Base-by-base conservation (phyloP, 179 eudicot genomes). In the Beta macrorhiza region DNA sequence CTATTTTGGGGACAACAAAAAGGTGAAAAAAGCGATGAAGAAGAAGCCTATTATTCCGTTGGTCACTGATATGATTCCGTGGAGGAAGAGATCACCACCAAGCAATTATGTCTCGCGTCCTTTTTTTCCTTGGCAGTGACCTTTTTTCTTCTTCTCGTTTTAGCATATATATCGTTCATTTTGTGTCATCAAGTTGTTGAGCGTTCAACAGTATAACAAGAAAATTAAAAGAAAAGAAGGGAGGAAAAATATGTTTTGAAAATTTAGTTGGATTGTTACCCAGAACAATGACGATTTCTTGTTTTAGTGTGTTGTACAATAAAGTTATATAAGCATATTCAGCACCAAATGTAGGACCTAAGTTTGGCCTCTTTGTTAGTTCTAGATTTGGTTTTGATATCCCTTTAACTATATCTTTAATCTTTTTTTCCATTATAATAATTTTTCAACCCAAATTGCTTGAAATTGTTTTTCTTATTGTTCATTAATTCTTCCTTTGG, bases 1-100 rank as follows among this genome's bases (percentile, higher is more conserved):
- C 20, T 85, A 82, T 37, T 81, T 79, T 49, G 61, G 61, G 44
- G 56, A 77, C 29, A 81, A 59, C 11, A 78, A 81, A 45, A 68
- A 37, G 52, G 15, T 29, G 11, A 81, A 57, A 20, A 76, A 76
- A 57, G 19, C 7, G 56, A 82, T 75, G 82, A 87, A 87, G 83
- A 83, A 83, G 83, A 85, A 87, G 80, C 90, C 90, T 37, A 77
- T 87, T 58, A 76, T 79, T 81, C 90, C 90, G 72, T 64, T 87
- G 83, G 79, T 87, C 0, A 85, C 85, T 32, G 88, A 85, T 78
- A 67, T 87, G 5, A 81, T 79, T 73, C 20, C 56, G 25, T 81
- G 88, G 89, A 87, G 75, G 85, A 87, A 86, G 83, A 86, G 57
- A 42, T 85, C 85, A 45, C 75, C 86, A 55, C 63, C 84, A 55